Base-by-base conservation (phyloP, 345 rosid genomes). In the Boechera divaricarpa region DNA sequence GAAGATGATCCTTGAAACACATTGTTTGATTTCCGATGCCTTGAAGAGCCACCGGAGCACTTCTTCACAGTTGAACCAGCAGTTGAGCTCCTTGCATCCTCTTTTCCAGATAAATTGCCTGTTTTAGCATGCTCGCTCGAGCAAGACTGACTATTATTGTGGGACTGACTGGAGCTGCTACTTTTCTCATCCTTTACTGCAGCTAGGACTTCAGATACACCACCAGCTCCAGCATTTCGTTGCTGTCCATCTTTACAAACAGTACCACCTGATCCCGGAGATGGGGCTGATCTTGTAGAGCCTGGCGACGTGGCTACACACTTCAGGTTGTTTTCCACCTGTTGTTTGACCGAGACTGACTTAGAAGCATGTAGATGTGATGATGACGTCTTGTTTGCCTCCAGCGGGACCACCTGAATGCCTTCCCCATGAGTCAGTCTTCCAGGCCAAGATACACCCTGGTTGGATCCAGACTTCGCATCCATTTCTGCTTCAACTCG, bases 401-500 rank as follows among this genome's bases (percentile, higher is more conserved):
- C 98, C 7, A n/a, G 90, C 68, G 6, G 93, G 80, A 48, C 71
- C 86, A 77, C 89, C 84, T 6, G 85, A 56, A 56, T 83, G 88
- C 49, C 88, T 89, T 51, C 85, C 83, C 85, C 85, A 77, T 90
- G 94, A 48, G 89, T 94, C 98, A 18, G 55, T 60, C 89, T 88
- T 18, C 86, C 84, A 67, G 91, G 81, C 92, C 97, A 88, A 4
- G 91, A 58, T 26, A 70, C 89, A 77, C 78, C 86, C 80, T 84
- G 97, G 62, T 80, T 89, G n/a, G 91, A 81, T 31, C 89, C 90
- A 63, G 91, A 77, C 80, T 87, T 92, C 1, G 89, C 87, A 85
- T 95, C 96, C 98, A 92, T 91, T 78, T 95, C 99, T 71, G 91
- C 94, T 83, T 95, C 99, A 24, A 95, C 99, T 8, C 96, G 90